Percentiles rank a stretch among this genome's conserved stretches.
These are phyloP conservation scores for Gonapodya prolifera DNA, from an alignment of 192 early-diverging fungal genomes.

Conservation along the genomic window DNA sequence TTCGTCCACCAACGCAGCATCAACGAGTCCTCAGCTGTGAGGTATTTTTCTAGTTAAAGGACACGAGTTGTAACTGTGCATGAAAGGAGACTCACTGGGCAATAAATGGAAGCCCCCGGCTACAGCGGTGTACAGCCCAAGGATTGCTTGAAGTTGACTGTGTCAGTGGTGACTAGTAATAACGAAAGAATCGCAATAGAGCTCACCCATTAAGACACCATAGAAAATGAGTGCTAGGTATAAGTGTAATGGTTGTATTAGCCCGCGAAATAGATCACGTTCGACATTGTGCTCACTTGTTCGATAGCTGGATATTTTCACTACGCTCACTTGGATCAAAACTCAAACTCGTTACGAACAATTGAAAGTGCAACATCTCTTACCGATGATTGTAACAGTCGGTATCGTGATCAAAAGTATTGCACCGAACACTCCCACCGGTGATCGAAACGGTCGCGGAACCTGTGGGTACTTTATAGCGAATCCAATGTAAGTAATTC, in stretches of 20 bases:
- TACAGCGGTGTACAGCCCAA: not conserved
- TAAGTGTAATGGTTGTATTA: not conserved
- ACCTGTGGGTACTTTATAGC: constrained; percentile 11
- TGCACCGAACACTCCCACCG: constrained; percentile 7
- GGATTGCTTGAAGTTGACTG: not conserved
- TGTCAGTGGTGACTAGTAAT: not conserved
- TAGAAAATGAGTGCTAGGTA: not conserved
- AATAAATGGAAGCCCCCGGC: not conserved
- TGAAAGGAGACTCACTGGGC: too few species aligned
- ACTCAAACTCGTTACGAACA: not conserved
- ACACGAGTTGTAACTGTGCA: too few species aligned
- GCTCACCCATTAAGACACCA: not conserved
- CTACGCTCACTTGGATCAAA: not conserved
- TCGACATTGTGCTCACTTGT: not conserved
- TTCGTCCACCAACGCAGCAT: not conserved
- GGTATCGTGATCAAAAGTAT: not conserved
- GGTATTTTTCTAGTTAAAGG: too few species aligned
- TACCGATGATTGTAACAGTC: not conserved
- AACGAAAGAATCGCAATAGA: not conserved
- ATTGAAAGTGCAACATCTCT: not conserved
- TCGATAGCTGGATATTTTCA: not conserved
- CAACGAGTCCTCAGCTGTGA: not conserved
- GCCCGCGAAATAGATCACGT: not conserved
- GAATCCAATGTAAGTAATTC: constrained; percentile 12
- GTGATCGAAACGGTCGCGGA: constrained; percentile 12